Evolutionary conservation across 1,284 basidiomycete species (phyloP), one percentile per base, ranked within the genome.

Genomic region (Ceratobasidium sp.): DNA sequence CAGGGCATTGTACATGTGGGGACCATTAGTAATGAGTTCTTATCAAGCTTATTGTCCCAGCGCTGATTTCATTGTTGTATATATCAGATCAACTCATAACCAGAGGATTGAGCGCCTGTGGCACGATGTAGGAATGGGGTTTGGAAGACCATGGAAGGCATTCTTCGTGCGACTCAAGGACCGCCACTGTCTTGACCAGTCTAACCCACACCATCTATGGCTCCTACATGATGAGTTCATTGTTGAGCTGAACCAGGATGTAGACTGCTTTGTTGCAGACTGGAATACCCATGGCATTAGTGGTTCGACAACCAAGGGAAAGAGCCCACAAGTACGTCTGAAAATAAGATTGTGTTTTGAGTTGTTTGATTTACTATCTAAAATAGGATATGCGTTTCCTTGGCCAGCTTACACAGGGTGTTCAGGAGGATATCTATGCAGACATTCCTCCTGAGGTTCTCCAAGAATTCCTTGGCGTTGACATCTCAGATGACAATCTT

Each of bases 61-160:
- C 18, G 33, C 56, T 58, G 12, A 58, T 23, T n/a, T 61, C 3
- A 15, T 13, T 13, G 42, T 18, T 10, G 18, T 33, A 33, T 33
- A 33, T 33, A 20, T 33, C 46, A 49, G 61, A 20, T 64, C 61
- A 64, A 64, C 61, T 3, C 39, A 64, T 64, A 64, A 64, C 18
- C 61, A 40, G 26, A 9, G 18, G 20, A 64, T 64, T 42, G 39
- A 42, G 23, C 33, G 39, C 3, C 23, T 64, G 12, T 64, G 61
- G 61, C 18, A n/a, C 10, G 61, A 64, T 64, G 61, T 64, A 18
- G 61, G 61, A 18, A 64, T 12, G 39, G 39, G 42, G 26, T 64
- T 64, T 40, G 61, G 7, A 10, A 20, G 61, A 15, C 13, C 61
- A 26, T 64, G 61, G 61, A 33, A 42, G 33, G 61, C 61, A 18